A percentile compares a stretch with the other conserved stretches of the same genome.
These are phyloP conservation scores for Coelastrella sp. DNA, from an alignment of 139 green algal species.

Conservation along the genomic window DNA sequence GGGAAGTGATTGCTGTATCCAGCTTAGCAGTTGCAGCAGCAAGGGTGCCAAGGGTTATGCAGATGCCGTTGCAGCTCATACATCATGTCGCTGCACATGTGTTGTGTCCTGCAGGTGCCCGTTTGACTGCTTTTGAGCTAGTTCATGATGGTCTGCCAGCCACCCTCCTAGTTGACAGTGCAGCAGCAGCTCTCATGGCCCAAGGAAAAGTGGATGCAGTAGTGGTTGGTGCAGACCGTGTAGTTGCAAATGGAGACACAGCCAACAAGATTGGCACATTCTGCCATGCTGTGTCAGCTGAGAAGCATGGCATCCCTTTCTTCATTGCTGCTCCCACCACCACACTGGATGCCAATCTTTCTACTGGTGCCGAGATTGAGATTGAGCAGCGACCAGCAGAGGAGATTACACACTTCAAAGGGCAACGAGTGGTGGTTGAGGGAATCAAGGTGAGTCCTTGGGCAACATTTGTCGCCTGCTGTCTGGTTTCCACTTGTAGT, in stretches of 20 bases:
- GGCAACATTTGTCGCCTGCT: too few species aligned
- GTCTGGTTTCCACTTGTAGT: too few species aligned
- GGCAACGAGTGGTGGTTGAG: conserved; percentile 75
- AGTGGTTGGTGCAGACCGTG: conserved; percentile 94
- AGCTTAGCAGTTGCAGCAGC: background rate
- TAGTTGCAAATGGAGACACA: conserved; percentile 91
- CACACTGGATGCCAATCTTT: conserved; percentile 84
- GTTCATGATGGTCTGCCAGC: conserved; percentile 90
- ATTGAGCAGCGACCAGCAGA: conserved; percentile 89
- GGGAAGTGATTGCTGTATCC: background rate
- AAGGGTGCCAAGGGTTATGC: too few species aligned
- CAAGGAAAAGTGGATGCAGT: conserved; percentile 89
- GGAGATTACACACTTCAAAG: conserved; percentile 90
- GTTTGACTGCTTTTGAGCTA: conserved; percentile 97
- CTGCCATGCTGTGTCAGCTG: conserved; percentile 67
- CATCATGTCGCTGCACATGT: too few species aligned
- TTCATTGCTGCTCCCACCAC: conserved; percentile 95
- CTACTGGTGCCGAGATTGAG: conserved; percentile 82
- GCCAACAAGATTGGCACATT: conserved; percentile 94
- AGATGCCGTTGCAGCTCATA: too few species aligned
- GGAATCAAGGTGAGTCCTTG: conserved; percentile 69
- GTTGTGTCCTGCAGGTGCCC: conserved; percentile 68
- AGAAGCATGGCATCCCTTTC: conserved; percentile 87
- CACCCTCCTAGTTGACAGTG: conserved; percentile 94
- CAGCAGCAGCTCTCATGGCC: conserved; percentile 88